Base-by-base conservation (phyloP, 306 rosid species). In the Medicago lupulina region DNA sequence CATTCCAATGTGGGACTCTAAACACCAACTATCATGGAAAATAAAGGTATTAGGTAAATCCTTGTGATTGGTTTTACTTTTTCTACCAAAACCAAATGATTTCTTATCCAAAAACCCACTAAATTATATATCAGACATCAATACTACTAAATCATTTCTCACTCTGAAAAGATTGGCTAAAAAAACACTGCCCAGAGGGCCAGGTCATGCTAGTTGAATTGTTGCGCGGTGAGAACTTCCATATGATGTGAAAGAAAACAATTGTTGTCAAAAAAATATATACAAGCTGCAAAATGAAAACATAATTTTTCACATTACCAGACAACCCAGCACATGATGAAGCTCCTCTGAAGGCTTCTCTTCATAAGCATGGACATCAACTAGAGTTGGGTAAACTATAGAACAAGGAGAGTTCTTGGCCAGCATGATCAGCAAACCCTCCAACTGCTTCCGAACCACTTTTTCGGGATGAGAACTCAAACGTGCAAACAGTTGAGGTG, bases 341-440 rank as follows among this genome's bases (percentile, higher is more conserved):
- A 93, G 97, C 88, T 91, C 98, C 85, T 93, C 94, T 15, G 96
- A 89, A 80, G 96, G 97, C 83, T 84, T 89, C 86, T 89, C 97
- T 73, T 88, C 96, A 64, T 89, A 89, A 54, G 97, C 91, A 87
- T 88, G 88, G 61, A 87, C 92, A 76, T 93, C 94, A 83, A 91
- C 98, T 25, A 93, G 87, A 31, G 97, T 87, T 44, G 98, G 98
- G 87, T 91, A 93, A 62, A 93, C 96, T 76, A 93, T 82, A 49
- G 98, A 88, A 82, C 86, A 91, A 21, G 98, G 98, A 86, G 98
- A 93, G 74, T 86, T 90, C 83, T 88, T 93, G 76, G 98, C 98
- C 83, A 93, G 83, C 97, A 88, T 79, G 82, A 89, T 88, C 84
- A 93, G 76, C 81, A 93, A 91, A 78, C 94, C 92, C 86, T 93